Evolutionary conservation across 768 basidiomycete genomes (phyloP).

Genomic region (Lyophyllum shimeji): DNA sequence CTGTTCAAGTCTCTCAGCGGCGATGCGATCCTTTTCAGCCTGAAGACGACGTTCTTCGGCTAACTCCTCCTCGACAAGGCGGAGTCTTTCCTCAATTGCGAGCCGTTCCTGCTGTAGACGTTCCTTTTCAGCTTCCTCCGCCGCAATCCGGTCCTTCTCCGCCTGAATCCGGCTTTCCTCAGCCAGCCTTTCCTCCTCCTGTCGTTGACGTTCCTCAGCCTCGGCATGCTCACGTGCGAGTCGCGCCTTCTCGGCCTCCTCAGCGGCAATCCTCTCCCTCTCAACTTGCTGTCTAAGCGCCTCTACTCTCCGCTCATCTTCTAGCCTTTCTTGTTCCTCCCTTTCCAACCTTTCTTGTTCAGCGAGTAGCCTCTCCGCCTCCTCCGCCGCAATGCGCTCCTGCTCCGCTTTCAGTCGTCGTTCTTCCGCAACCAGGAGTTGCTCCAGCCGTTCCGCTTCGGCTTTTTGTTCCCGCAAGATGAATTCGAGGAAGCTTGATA

Average conservation of each 20-base stretch:
- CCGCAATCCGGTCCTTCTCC: constrained; percentile 24
- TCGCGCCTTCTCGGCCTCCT: constrained; percentile 21
- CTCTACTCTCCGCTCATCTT: constrained; percentile 23
- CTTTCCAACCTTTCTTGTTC: constrained; percentile 32
- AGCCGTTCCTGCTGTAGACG: constrained; percentile 31
- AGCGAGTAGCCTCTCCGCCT: constrained; percentile 30
- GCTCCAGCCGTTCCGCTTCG: constrained; percentile 41
- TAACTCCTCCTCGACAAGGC: constrained; percentile 29
- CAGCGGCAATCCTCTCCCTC: constrained; percentile 20
- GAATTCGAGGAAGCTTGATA: constrained; percentile 37
- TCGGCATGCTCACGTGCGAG: constrained; percentile 19
- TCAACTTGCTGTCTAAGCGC: constrained; percentile 21
- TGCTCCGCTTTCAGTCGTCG: constrained; percentile 32
- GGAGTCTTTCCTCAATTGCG: constrained; percentile 33
- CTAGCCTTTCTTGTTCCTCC: constrained; percentile 22
- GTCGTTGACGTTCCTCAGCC: constrained; percentile 25
- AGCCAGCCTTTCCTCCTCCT: constrained; percentile 26
- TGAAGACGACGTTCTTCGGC: constrained; percentile 30
- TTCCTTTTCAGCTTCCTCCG: constrained; percentile 33
- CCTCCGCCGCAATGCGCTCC: constrained; percentile 35
- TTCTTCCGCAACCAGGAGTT: constrained; percentile 33
- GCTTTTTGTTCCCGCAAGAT: constrained; percentile 40
- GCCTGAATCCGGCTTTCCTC: constrained; percentile 16
- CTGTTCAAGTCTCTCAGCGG: constrained; percentile 20
- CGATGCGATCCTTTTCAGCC: constrained; percentile 24